phyloP scores from a whole-genome alignment of 306 rosid species.

The Trifolium repens region DNA sequence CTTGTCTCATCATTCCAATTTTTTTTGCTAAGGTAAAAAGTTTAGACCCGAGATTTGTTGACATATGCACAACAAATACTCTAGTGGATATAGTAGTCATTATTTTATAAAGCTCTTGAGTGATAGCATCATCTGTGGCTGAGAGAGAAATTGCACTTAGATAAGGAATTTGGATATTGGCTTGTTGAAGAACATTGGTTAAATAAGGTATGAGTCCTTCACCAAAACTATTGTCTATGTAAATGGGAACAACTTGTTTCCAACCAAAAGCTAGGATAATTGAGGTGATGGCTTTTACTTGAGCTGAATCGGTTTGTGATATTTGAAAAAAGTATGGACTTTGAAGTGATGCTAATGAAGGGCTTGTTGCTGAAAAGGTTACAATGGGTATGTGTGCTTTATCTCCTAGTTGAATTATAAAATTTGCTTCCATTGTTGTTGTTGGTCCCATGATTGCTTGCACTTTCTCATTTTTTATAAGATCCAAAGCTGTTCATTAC shows the following conservation, averaged over 20 bases:
- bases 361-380: conserved; percentile 60
- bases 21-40: conserved; percentile 49
- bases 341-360: conserved; percentile 47
- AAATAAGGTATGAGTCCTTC: conserved; percentile 54
- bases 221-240: conserved; percentile 52
- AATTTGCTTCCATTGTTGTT: conserved; percentile 57
- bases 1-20: conserved; percentile 60
- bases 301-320: conserved; percentile 51
- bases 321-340: conserved; percentile 58
- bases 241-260: conserved; percentile 58
- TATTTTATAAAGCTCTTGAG: conserved; percentile 50
- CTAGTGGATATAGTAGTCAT: conserved; percentile 53
- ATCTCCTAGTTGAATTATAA: conserved; percentile 54
- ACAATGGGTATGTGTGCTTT: conserved; percentile 58
- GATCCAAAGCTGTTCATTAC: conserved; percentile 38
- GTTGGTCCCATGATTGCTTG: conserved; percentile 60
- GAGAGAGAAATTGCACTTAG: conserved; percentile 43
- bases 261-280: conserved; percentile 54
- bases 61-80: conserved; percentile 67
- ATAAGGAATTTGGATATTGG: conserved; percentile 43
- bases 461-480: conserved; percentile 54
- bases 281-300: conserved; percentile 50
- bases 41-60: conserved; percentile 37
- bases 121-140: conserved; percentile 48
- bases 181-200: conserved; percentile 48